Evolutionary conservation across 2,329 filamentous ascomycete genomes (phyloP), one percentile per base, ranked within the genome.

Genomic region (Nemania serpens): DNA sequence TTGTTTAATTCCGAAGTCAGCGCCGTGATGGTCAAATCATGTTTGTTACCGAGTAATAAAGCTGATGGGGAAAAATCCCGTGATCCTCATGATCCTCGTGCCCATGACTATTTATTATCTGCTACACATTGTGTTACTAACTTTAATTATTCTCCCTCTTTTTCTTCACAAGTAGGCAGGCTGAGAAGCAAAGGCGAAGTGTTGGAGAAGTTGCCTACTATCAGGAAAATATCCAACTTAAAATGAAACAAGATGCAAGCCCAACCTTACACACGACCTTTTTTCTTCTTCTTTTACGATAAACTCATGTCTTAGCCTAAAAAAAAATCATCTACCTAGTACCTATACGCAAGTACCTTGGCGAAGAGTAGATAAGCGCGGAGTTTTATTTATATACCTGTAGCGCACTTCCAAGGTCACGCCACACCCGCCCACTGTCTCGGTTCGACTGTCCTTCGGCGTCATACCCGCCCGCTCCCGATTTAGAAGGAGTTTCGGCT

Each of bases 361-460:
- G 46, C 25, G 25, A 6, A 34, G 20, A 46, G 20, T 29, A 13
- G 20, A 29, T 20, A 48, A 34, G 29, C 29, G 46, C 25, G 15
- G 41, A 34, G 25, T 7, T 37, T 54, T 33, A 34, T 12, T 13
- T 4, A 36, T 4, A 22, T 20, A n/a, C 5, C 17, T 22, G n/a
- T n/a, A n/a, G n/a, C 17, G 17, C 13, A 29, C 43, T 22, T 49
- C 15, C 46, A 34, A 54, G 48, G 55, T 58, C 55, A 58, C 54
- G 55, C 59, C 55, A 59, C 18, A 33, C 15, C 46, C 39, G 33
- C 15, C 50, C 45, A 41, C 37, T 62, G 56, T 53, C 55, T 41
- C 56, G 45, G 47, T 46, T 55, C 49, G 39, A 25, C 33, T 47
- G 13, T 25, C 41, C 41, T 29, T 29, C 25, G 25, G 25, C 48